A percentile compares a stretch with the other conserved stretches of the same genome.
Evolutionary conservation across 2,329 filamentous ascomycete species (phyloP).

Genomic region (Penicillium janthinellum): DNA sequence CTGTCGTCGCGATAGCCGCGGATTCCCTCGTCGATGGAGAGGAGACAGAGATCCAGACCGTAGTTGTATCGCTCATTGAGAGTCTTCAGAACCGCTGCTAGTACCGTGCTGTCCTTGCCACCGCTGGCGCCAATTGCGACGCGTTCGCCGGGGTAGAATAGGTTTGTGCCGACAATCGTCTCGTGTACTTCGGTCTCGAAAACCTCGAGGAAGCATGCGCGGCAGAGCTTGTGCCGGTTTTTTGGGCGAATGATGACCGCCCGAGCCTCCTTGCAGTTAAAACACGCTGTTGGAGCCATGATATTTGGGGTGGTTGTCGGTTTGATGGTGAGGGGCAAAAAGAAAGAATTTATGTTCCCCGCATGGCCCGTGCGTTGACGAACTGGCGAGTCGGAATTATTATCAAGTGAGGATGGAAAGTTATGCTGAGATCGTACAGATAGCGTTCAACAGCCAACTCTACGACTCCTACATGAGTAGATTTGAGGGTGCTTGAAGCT

Average conservation of each 20-base stretch:
- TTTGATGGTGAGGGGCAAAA: constrained; percentile 18
- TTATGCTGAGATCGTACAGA: background rate
- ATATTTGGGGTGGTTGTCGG: constrained; percentile 6
- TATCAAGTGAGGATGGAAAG: background rate
- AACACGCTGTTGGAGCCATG: constrained; percentile 79
- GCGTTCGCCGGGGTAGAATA: constrained; percentile 81
- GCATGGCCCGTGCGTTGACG: constrained; percentile 15
- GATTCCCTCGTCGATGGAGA: constrained; percentile 97
- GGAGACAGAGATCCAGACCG: constrained; percentile 77
- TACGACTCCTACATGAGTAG: no score
- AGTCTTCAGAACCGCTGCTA: constrained; percentile 92
- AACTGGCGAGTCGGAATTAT: constrained; percentile 2
- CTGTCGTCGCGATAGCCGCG: constrained; percentile 96
- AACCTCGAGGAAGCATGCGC: constrained; percentile 77
- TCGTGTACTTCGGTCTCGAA: constrained; percentile 95
- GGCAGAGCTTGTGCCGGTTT: constrained; percentile 92
- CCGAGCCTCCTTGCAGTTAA: constrained; percentile 71
- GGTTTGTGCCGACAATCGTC: constrained; percentile 77
- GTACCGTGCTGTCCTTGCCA: constrained; percentile 94
- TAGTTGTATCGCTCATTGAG: constrained; percentile 89
- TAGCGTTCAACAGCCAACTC: background rate
- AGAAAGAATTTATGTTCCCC: constrained; percentile 27
- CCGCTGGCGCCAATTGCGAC: constrained; percentile 95
- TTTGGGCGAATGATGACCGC: constrained; percentile 93
- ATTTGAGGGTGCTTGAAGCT: no score